Evolutionary conservation across 2,329 filamentous ascomycete genomes (phyloP), one percentile per base, ranked within the genome.

Genomic region (Talaromyces sp.): DNA sequence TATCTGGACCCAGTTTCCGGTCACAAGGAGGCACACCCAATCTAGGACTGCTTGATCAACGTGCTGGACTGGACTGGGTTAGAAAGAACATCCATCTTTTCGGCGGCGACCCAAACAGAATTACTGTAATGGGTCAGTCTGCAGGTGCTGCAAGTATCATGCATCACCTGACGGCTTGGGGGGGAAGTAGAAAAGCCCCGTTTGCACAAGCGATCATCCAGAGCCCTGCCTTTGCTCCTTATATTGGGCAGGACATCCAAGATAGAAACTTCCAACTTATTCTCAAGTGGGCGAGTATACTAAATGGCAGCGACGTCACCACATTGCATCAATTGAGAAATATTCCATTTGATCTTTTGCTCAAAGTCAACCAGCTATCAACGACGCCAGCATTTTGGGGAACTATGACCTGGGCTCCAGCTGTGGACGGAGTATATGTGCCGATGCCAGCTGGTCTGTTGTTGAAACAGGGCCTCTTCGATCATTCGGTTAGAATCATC

Each of bases 1-100:
- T 50, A 13, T 50, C 47, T 50, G 47, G 47, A 31, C 47, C 47
- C 13, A 14, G 27, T 14, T 50, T 27, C 16, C 7, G 3, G 14
- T 52, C 48, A n/a, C 48, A 52, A 52, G 22, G 47, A 50, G 47
- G 22, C 47, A n/a, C 76, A 3, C 75, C 81, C 3, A 86, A 86
- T 68, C 78, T 77, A 11, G 84, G 78, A 1, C 72, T 85, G 0
- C 76, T 81, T 58, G 84, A 87, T 66, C 85, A 87, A 70, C 77
- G 82, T 11, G 75, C 85, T 22, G 84, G 83, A 24, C 74, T 88
- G 5, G 76, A 86, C 68, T 88, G 85, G 85, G 78, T 87, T 2
- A 79, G 83, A 62, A 70, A 81, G 52, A 75, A 85, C 66, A 85
- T 87, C 62, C 74, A 82, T 69, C 72, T 79, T 11, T 87, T 87